phyloP scores from a whole-genome alignment of 345 rosid species.

The Eucalyptus virginea region DNA sequence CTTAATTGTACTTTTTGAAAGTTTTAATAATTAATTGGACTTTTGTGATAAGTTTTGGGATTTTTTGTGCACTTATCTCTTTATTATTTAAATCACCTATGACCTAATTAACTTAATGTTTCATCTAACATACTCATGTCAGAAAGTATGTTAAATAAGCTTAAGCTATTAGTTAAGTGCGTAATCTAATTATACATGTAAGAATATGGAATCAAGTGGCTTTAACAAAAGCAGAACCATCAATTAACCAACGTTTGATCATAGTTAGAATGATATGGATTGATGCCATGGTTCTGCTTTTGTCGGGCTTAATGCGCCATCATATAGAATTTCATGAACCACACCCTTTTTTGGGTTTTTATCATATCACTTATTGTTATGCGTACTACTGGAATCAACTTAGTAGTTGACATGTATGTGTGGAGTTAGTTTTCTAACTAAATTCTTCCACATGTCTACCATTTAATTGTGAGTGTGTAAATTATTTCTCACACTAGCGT shows the following conservation, averaged over 20 bases:
- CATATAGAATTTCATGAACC: background rate
- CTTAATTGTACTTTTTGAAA: no score
- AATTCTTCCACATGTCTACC: background rate
- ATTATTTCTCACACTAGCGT: background rate
- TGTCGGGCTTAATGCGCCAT: background rate
- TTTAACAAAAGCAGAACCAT: background rate
- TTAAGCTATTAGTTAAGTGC: background rate
- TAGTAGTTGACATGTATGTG: background rate
- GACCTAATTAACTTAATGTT: background rate
- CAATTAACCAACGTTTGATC: background rate
- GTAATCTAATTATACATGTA: background rate
- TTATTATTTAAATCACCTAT: background rate
- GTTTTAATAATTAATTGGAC: no score
- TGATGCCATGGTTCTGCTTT: background rate
- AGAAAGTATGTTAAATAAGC: background rate
- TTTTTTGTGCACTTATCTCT: no score
- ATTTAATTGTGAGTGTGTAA: background rate
- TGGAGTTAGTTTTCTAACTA: background rate
- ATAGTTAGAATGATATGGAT: background rate
- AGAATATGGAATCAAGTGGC: background rate
- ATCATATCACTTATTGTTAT: background rate
- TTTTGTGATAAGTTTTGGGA: no score
- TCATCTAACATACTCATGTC: background rate
- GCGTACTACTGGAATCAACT: background rate
- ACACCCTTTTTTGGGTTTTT: background rate